Base-by-base conservation (phyloP, 1,284 basidiomycete genomes). In the Xanthoconium separans region DNA sequence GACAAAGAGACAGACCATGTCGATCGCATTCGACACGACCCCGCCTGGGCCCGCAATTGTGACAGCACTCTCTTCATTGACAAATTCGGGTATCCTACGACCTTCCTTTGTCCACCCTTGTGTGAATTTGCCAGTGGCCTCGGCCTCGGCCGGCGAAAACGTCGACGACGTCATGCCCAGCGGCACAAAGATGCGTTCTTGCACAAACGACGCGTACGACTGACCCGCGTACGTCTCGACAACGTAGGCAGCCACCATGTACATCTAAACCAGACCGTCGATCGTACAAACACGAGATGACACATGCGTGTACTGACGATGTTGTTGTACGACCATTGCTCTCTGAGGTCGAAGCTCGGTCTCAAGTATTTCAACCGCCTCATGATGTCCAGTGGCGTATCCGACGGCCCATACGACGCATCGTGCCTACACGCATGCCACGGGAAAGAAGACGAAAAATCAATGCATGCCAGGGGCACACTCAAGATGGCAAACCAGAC, bases 251-350 rank as follows among this genome's bases (percentile, higher is more conserved):
- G 55, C 66, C 2, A 68, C 61, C 44, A 67, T 62, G 54, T 68
- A 77, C 72, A 75, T 75, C 73, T 75, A 42, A 29, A 27, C 4
- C n/a, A 2, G 18, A 41, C 29, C n/a, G 4, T 15, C 39, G 40
- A 7, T 58, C 24, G 11, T 40, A 0, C 1, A n/a, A 16, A 18
- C 3, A n/a, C 9, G 7, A 37, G 36, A 13, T 9, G n/a, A 20
- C 20, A 18, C 15, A 36, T 42, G n/a, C n/a, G n/a, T n/a, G n/a
- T n/a, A n/a, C n/a, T n/a, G n/a, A 73, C 77, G 41, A 70, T 64
- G 36, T 78, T 78, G 58, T 71, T 77, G 64, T 78, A 79, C 4
- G 67, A 69, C 61, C 65, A 77, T 22, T 60, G 61, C 53, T 77
- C 59, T 16, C 77, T 69, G 1, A 78, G 60, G 56, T 76, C 77